A percentile compares a stretch with the other conserved stretches of the same genome.
Evolutionary conservation across 176 grass and related monocot species (phyloP).

Genomic region (Chloris gayana): DNA sequence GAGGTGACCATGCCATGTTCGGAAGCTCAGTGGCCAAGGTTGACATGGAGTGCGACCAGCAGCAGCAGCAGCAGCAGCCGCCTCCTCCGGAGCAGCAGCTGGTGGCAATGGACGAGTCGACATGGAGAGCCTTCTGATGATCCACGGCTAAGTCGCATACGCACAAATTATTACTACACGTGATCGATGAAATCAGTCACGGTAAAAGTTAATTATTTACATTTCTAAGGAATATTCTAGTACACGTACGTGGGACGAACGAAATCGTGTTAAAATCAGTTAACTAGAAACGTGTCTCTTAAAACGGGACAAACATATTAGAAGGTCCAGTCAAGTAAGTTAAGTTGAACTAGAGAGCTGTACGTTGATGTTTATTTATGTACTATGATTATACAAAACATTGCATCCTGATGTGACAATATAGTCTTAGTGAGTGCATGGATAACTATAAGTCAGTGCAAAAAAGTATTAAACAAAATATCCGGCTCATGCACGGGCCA

Average conservation of each 20-base stretch:
- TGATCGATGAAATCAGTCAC: not conserved
- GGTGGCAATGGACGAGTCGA: slow-evolving; percentile 49
- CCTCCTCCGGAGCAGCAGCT: slow-evolving; percentile 25
- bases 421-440: too few species aligned
- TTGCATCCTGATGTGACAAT: too few species aligned
- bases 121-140: slow-evolving; percentile 66
- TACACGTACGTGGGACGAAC: slow-evolving; percentile 10
- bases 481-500: too few species aligned
- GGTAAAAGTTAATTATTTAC: not conserved
- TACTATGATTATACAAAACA: not conserved
- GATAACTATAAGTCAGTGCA: too few species aligned
- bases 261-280: not conserved
- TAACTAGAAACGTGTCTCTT: slow-evolving; percentile 11
- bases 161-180: not conserved
- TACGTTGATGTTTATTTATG: not conserved
- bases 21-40: slow-evolving; percentile 40
- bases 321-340: not conserved
- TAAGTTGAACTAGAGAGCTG: not conserved
- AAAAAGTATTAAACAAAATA: too few species aligned
- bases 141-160: not conserved
- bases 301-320: slow-evolving; percentile 21
- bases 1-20: slow-evolving; percentile 41
- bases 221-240: slow-evolving; percentile 6
- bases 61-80: slow-evolving; percentile 33
- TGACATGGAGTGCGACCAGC: slow-evolving; percentile 55